A percentile compares a stretch with the other conserved stretches of the same genome.
These are phyloP conservation scores for Tranzscheliella williamsii DNA, from an alignment of 1,284 basidiomycete genomes.

Conservation along the genomic window DNA sequence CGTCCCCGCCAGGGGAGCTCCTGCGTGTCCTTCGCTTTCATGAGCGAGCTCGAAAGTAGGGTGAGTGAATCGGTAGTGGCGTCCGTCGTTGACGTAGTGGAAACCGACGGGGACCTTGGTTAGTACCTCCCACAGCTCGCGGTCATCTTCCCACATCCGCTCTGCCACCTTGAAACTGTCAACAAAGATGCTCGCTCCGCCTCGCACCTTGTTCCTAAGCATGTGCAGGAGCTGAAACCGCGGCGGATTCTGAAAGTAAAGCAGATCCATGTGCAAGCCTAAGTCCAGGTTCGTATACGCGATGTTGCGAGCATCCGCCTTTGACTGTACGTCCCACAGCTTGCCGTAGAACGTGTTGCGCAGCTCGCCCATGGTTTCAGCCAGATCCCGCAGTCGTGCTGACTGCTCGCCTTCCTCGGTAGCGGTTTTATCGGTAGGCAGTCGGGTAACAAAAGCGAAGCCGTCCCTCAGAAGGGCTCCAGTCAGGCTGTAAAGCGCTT, in stretches of 20 bases:
- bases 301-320: conserved; percentile 76
- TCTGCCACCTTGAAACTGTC: conserved; percentile 76
- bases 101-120: conserved; percentile 75
- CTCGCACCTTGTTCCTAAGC: conserved; percentile 71
- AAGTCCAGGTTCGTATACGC: conserved; percentile 91
- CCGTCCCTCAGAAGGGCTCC: conserved; percentile 64
- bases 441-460: conserved; percentile 65
- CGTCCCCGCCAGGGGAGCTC: conserved; percentile 12
- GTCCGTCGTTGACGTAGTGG: conserved; percentile 87
- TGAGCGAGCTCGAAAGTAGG: conserved; percentile 74
- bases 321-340: conserved; percentile 84
- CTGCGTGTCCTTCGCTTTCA: conserved; percentile 37
- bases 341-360: conserved; percentile 86
- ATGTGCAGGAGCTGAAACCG: conserved; percentile 90
- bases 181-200: conserved; percentile 85
- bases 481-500: conserved; percentile 51
- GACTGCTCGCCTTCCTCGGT: conserved; percentile 19
- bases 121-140: conserved; percentile 69
- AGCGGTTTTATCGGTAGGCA: conserved; percentile 66
- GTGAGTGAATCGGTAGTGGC: conserved; percentile 79
- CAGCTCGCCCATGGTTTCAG: conserved; percentile 69
- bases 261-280: conserved; percentile 82
- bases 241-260: conserved; percentile 68
- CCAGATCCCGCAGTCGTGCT: conserved; percentile 35
- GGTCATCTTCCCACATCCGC: conserved; percentile 66